Conservation (phyloP, 1,284 basidiomycete genomes). For the Cryptococcus sp. region DNA sequence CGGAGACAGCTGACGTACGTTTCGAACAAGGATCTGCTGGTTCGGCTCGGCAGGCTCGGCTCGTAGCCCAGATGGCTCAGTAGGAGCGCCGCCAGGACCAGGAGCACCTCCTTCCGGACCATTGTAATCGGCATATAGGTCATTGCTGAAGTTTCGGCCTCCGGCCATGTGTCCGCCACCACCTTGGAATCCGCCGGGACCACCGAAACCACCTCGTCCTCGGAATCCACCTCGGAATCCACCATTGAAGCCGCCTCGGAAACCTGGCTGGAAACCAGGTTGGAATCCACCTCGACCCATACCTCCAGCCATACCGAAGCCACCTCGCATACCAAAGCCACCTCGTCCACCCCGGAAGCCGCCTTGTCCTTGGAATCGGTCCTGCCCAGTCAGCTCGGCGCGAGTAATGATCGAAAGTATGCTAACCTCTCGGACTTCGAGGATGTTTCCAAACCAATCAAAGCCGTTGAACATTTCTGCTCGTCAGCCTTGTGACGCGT, state of each 20-base stretch:
- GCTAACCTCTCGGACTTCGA: conserved; percentile 85
- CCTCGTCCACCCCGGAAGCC: conserved; percentile 34
- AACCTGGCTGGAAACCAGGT: conserved; percentile 52
- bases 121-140: conserved; percentile 49
- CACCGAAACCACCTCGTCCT: conserved; percentile 51
- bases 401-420: neutral
- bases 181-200: conserved; percentile 12
- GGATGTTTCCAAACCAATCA: conserved; percentile 85
- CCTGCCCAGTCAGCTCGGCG: conserved; percentile 51
- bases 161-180: conserved; percentile 43
- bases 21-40: conserved; percentile 95
- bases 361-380: conserved; percentile 66
- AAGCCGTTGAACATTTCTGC: conserved; percentile 89
- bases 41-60: conserved; percentile 66
- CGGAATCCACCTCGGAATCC: conserved; percentile 49
- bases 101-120: conserved; percentile 43
- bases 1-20: conserved; percentile 59
- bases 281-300: conserved; percentile 58
- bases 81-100: conserved; percentile 24
- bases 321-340: conserved; percentile 20
- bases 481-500: neutral
- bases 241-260: conserved; percentile 53
- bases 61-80: conserved; percentile 24
- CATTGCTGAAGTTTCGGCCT: conserved; percentile 41
- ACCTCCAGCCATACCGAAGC: conserved; percentile 40